phyloP scores from a whole-genome alignment of 2,329 filamentous ascomycete species.

The Verticillium albo-atrum region DNA sequence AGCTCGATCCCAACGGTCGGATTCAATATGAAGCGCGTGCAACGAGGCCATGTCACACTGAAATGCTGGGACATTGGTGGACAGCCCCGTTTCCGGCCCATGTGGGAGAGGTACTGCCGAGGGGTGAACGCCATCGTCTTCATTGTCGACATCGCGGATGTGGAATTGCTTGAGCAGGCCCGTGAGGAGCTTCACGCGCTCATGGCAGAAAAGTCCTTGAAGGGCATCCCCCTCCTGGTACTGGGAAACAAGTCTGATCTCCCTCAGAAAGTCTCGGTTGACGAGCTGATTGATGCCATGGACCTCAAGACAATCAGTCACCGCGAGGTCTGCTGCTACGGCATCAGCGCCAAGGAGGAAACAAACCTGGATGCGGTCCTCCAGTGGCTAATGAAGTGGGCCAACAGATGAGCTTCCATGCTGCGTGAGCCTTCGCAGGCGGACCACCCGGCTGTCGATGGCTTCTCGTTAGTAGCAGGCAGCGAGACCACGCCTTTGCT shows the following conservation, averaged over 20 bases:
- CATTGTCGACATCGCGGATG: slow-evolving; percentile 94
- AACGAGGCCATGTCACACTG: slow-evolving; percentile 95
- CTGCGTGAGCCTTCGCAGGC: neutral
- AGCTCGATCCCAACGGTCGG: slow-evolving; percentile 98
- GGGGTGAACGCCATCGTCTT: slow-evolving; percentile 98
- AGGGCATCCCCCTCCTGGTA: slow-evolving; percentile 88
- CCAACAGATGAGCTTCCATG: slow-evolving; percentile 55
- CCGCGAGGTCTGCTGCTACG: slow-evolving; percentile 96
- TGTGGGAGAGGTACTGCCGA: slow-evolving; percentile 99
- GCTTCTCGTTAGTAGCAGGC: neutral
- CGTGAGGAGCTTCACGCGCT: slow-evolving; percentile 90
- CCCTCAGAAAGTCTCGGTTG: slow-evolving; percentile 82
- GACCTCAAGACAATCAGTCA: slow-evolving; percentile 84
- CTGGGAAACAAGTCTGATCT: slow-evolving; percentile 97
- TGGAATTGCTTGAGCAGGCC: slow-evolving; percentile 72
- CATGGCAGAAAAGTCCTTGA: slow-evolving; percentile 76
- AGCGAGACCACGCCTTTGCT: neutral
- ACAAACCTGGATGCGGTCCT: slow-evolving; percentile 96
- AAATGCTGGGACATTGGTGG: slow-evolving; percentile 99
- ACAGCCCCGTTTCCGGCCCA: slow-evolving; percentile 92
- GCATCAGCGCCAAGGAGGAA: slow-evolving; percentile 97
- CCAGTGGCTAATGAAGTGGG: slow-evolving; percentile 91
- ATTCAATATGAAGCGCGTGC: slow-evolving; percentile 98
- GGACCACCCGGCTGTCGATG: neutral
- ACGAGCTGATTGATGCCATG: slow-evolving; percentile 90